Evolutionary conservation across 2,329 filamentous ascomycete genomes (phyloP).

Genomic region (Paecilomyces variotii): DNA sequence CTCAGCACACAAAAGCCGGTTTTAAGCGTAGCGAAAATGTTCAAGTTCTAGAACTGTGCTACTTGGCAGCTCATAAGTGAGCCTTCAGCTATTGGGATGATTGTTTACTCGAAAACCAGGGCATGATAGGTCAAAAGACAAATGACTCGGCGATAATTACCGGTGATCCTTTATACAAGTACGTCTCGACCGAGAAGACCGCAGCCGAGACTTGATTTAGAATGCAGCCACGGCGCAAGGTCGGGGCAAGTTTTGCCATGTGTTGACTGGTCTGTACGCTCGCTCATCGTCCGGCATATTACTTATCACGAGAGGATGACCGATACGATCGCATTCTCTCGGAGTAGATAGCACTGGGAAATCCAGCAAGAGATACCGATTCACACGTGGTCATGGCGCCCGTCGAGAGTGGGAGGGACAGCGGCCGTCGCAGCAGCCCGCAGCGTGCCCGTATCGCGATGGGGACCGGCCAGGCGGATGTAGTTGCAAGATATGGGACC

Average conservation of each 20-base stretch:
- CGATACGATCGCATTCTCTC: neutral
- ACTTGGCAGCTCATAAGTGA: neutral
- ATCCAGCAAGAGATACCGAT: neutral
- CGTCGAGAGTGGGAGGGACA: neutral
- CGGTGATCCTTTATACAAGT: neutral
- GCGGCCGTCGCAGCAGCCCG: neutral
- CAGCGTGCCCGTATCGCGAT: neutral
- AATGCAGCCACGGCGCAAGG: neutral
- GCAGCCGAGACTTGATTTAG: neutral
- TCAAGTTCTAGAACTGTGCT: neutral
- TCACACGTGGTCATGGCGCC: neutral
- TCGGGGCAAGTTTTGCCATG: neutral
- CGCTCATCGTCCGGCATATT: neutral
- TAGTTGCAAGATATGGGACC: neutral
- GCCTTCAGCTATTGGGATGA: neutral
- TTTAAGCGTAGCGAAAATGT: neutral
- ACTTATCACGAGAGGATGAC: neutral
- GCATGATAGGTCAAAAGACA: neutral
- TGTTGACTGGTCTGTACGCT: neutral
- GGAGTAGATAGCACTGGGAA: neutral
- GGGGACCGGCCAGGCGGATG: neutral
- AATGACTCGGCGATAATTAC: neutral
- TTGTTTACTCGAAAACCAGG: neutral
- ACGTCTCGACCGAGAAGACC: neutral
- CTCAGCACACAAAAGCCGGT: neutral